Base-by-base conservation (phyloP, 257 asterid genomes). In the Solanum chilense region DNA sequence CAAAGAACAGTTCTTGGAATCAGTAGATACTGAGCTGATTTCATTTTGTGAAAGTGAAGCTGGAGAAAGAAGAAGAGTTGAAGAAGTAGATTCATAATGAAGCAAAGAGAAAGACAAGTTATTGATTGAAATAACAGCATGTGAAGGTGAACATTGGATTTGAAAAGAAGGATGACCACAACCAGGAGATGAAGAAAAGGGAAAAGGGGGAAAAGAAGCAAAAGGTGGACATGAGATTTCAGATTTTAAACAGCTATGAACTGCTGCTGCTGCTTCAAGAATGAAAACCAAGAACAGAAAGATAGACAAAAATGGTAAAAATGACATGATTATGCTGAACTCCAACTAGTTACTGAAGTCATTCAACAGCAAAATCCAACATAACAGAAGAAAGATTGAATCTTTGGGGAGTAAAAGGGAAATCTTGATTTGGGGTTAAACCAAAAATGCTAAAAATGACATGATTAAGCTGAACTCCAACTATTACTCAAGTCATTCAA, bases 131-230 rank as follows among this genome's bases (percentile, higher is more conserved):
- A 97, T 92, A 87, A 93, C 41, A 89, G 99, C 94, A 91, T 84
- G 87, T 75, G 92, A 64, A 70, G 89, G 49, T 2, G 82, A 49
- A 92, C 99, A 97, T 70, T 37, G 93, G 90, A 97, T 80, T 90
- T 93, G 99, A 92, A 97, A 97, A 1, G 92, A 92, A 21, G 99
- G 99, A 91, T 97, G 99, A 91, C 98, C 98, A 92, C 98, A 94
- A 91, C 96, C 98, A 88, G 98, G 92, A 77, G 89, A 70, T 77
- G 90, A 87, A 5, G 99, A 97, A 94, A 97, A 97, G 2, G 99
- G 99, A 87, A 91, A 97, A 41, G 94, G 89, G 71, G 94, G 97
- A 23, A 92, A 85, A 37, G 96, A 87, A 49, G 90, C 87, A 90
- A 95, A 95, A 16, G 99, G 99, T 12, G 97, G 97, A 88, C 98